phyloP scores from a whole-genome alignment of 73 alveolate genomes.

The Symbiodinium natans region DNA sequence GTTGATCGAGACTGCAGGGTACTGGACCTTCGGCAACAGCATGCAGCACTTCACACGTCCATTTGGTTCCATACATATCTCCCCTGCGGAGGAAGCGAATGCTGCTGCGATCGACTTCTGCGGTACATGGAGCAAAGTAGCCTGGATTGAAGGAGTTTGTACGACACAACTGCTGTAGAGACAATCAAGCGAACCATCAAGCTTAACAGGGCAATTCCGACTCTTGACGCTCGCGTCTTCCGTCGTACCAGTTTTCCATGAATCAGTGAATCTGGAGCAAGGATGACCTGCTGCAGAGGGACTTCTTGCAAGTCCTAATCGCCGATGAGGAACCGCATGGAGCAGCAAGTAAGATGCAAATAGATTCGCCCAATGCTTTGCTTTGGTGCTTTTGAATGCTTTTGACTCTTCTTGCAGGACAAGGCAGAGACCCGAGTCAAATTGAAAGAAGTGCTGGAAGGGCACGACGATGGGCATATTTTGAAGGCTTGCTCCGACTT shows the following conservation, averaged over 20 bases:
- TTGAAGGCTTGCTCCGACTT: constrained; percentile 2
- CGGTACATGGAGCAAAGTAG: neutral
- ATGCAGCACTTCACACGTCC: neutral
- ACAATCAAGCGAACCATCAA: too few species aligned
- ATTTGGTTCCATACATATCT: too few species aligned
- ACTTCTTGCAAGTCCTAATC: neutral
- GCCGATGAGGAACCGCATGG: constrained; percentile 32
- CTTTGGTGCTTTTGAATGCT: neutral
- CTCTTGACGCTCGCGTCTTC: too few species aligned
- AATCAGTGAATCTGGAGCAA: too few species aligned
- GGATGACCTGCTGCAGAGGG: constrained; percentile 15
- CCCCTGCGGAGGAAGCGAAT: neutral
- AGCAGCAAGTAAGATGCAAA: too few species aligned
- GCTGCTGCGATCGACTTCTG: neutral
- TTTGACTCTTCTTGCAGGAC: constrained; percentile 30
- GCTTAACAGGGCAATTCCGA: too few species aligned
- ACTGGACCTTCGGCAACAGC: neutral
- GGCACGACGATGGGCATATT: constrained; percentile 9
- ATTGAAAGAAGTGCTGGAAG: constrained; percentile 63
- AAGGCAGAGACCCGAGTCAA: constrained; percentile 26
- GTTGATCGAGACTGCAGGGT: neutral
- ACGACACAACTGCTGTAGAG: too few species aligned
- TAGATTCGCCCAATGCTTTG: neutral
- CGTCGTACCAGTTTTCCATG: too few species aligned
- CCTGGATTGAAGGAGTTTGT: neutral